A percentile compares a stretch with the other conserved stretches of the same genome.
phyloP scores from a whole-genome alignment of 495 filamentous ascomycete genomes.

The Xylaria scruposa region DNA sequence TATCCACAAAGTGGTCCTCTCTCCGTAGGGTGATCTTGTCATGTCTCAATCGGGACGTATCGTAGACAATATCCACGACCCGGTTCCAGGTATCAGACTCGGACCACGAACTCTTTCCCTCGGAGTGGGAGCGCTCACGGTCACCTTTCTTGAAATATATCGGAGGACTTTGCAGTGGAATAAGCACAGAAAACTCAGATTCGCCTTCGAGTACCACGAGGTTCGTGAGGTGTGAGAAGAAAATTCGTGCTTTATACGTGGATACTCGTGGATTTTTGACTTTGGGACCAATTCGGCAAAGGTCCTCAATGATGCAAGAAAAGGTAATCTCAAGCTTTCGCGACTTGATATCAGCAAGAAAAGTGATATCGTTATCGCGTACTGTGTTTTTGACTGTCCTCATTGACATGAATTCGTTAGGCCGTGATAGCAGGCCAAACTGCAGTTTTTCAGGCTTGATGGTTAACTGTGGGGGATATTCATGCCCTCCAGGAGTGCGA shows the following conservation, averaged over 20 bases:
- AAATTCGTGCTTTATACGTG: slow-evolving; percentile 61
- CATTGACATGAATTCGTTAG: slow-evolving; percentile 53
- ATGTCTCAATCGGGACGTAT: slow-evolving; percentile 46
- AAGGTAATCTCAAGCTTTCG: slow-evolving; percentile 55
- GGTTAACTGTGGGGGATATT: slow-evolving; percentile 37
- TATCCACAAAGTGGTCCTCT: slow-evolving; percentile 68
- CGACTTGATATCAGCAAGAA: slow-evolving; percentile 53
- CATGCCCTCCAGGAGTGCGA: slow-evolving; percentile 30
- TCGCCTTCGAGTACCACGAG: slow-evolving; percentile 56
- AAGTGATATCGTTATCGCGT: slow-evolving; percentile 12
- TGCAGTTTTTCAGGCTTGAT: slow-evolving; percentile 46
- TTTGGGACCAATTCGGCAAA: slow-evolving; percentile 36
- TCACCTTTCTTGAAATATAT: slow-evolving; percentile 63
- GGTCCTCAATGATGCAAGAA: slow-evolving; percentile 45
- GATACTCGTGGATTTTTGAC: slow-evolving; percentile 30
- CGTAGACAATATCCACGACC: slow-evolving; percentile 70
- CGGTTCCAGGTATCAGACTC: slow-evolving; percentile 76
- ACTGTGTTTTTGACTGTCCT: slow-evolving; percentile 50
- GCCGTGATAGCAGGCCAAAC: slow-evolving; percentile 57
- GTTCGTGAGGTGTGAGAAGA: slow-evolving; percentile 65
- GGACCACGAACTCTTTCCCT: slow-evolving; percentile 62
- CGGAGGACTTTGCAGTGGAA: slow-evolving; percentile 70
- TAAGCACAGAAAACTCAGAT: slow-evolving; percentile 54
- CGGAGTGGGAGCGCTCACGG: slow-evolving; percentile 51
- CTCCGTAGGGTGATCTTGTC: slow-evolving; percentile 63